A percentile compares a stretch with the other conserved stretches of the same genome.
These are phyloP conservation scores for Dalbergia oliveri DNA, from an alignment of 306 rosid genomes.

Conservation along the genomic window DNA sequence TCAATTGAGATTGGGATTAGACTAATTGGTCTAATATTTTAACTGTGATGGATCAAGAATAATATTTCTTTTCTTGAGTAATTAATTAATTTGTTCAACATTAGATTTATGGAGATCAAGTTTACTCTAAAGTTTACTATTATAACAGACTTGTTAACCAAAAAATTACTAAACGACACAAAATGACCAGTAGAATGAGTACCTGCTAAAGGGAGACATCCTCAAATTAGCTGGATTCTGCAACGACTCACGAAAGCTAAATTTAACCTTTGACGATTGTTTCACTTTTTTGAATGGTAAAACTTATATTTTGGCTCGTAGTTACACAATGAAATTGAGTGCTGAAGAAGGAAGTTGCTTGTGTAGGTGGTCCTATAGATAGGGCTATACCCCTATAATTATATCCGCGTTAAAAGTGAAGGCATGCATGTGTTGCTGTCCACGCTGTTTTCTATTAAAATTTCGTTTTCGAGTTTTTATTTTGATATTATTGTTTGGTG, in stretches of 20 bases:
- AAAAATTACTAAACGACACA: no score
- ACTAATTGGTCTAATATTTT: no score
- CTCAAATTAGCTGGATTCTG: slow-evolving; percentile 7
- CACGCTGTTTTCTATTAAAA: slow-evolving; percentile 1
- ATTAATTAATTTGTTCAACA: no score
- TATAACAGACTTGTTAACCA: no score
- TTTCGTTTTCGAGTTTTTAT: background rate
- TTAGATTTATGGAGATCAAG: no score
- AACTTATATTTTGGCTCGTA: background rate
- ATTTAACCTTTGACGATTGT: background rate
- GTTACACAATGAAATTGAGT: slow-evolving; percentile 41
- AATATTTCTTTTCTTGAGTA: no score
- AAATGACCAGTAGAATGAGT: background rate
- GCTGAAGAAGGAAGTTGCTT: slow-evolving; percentile 50
- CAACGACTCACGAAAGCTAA: slow-evolving; percentile 1
- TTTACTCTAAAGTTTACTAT: no score
- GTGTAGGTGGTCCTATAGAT: slow-evolving; percentile 49
- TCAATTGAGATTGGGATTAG: no score
- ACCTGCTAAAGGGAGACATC: background rate
- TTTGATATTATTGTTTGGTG: background rate
- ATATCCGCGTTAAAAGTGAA: slow-evolving; percentile 52
- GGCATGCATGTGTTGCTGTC: slow-evolving; percentile 51
- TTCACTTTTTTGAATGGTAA: background rate
- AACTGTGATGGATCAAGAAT: no score
- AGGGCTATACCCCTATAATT: background rate